phyloP scores from a whole-genome alignment of 2,329 filamentous ascomycete genomes.

The Trichoderma aggressivum region DNA sequence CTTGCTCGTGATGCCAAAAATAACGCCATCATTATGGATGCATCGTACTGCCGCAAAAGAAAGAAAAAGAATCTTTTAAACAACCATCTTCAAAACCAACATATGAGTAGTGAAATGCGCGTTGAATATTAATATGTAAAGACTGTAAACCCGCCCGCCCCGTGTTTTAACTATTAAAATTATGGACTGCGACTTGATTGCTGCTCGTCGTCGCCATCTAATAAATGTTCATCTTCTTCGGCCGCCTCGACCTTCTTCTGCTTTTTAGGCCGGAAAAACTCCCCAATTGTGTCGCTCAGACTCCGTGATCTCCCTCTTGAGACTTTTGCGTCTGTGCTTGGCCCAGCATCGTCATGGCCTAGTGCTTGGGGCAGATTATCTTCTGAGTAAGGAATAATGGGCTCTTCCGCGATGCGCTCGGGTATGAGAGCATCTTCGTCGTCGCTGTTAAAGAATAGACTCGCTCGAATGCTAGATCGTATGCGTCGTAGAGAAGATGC shows the following conservation, averaged over 20 bases:
- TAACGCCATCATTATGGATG: constrained; percentile 12
- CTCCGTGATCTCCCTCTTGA: constrained; percentile 36
- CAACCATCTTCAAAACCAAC: not conserved
- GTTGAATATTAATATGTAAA: constrained; percentile 7
- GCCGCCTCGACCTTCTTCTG: constrained; percentile 30
- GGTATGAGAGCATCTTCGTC: constrained; percentile 33
- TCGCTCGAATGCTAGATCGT: constrained; percentile 50
- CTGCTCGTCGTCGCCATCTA: constrained; percentile 23
- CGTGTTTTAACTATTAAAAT: not conserved
- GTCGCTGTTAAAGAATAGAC: constrained; percentile 51
- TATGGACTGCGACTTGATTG: constrained; percentile 3
- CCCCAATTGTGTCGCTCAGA: constrained; percentile 41
- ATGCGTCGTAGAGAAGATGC: constrained; percentile 46
- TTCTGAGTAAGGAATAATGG: constrained; percentile 27
- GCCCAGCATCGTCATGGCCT: constrained; percentile 23
- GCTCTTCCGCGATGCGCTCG: constrained; percentile 23
- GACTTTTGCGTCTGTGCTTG: constrained; percentile 19
- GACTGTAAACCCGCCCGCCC: not conserved
- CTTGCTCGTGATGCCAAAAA: not conserved
- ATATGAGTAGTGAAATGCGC: constrained; percentile 1
- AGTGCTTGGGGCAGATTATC: constrained; percentile 25
- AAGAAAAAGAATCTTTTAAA: not conserved
- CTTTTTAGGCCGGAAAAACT: constrained; percentile 37
- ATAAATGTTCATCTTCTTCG: constrained; percentile 22
- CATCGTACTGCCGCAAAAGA: not conserved